Conservation (phyloP, 768 basidiomycete species). For the Russula brevipes region DNA sequence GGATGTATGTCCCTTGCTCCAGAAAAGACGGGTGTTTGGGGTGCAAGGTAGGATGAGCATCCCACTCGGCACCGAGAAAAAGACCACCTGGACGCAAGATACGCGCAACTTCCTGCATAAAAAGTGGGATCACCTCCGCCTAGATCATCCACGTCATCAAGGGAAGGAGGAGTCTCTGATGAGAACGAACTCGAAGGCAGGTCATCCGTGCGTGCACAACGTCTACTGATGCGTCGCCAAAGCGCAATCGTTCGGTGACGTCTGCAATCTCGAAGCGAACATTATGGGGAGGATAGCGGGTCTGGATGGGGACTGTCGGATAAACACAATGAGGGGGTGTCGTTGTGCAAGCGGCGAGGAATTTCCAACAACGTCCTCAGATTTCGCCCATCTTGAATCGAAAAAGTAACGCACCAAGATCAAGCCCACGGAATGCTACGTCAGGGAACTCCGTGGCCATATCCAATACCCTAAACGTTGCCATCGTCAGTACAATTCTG, state of each 20-base stretch:
- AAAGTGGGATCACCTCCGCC: slow-evolving; percentile 49
- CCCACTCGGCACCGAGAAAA: slow-evolving; percentile 62
- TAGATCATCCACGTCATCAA: slow-evolving; percentile 32
- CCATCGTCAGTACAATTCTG: not conserved
- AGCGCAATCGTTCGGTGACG: slow-evolving; percentile 46
- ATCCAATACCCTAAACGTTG: slow-evolving; percentile 56
- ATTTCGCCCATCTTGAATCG: not conserved
- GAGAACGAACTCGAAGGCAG: slow-evolving; percentile 53
- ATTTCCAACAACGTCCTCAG: not conserved
- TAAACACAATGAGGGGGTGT: not conserved
- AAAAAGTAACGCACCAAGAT: slow-evolving; percentile 55
- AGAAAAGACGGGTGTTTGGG: slow-evolving; percentile 14
- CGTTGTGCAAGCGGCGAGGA: not conserved
- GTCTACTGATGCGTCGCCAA: slow-evolving; percentile 53
- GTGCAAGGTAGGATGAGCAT: slow-evolving; percentile 34
- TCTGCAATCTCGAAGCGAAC: slow-evolving; percentile 65
- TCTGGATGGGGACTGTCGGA: slow-evolving; percentile 63
- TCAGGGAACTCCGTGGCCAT: slow-evolving; percentile 64
- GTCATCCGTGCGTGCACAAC: slow-evolving; percentile 60
- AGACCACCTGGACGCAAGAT: slow-evolving; percentile 68
- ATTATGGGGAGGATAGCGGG: slow-evolving; percentile 54
- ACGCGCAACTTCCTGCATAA: slow-evolving; percentile 56
- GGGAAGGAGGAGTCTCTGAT: not conserved
- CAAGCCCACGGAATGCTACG: slow-evolving; percentile 63
- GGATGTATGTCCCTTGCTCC: slow-evolving; percentile 3